Base-by-base conservation (phyloP, 1,139 yeast genomes). In the Pichia sp. region DNA sequence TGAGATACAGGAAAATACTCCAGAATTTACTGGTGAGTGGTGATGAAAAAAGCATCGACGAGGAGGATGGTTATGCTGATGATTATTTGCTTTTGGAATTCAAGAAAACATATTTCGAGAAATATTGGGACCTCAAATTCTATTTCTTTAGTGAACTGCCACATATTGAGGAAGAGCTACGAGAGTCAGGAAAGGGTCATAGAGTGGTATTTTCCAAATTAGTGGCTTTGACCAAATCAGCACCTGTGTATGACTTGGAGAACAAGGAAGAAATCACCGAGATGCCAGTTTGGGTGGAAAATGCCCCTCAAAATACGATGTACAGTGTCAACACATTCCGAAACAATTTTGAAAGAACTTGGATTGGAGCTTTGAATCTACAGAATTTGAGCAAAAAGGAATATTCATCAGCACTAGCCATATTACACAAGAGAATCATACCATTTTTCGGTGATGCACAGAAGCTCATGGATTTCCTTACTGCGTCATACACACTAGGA, bases 381-480 rank as follows among this genome's bases (percentile, higher is more conserved):
- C 72, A 74, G 56, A 76, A 79, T 33, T 43, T 65, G 20, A 33
- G 49, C 9, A 53, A 64, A 4, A 67, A 76, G 1, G 96, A 90
- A 68, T 86, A 87, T 70, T 89, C 88, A 69, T 74, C 85, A 0
- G 75, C 86, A 2, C 75, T 93, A 53, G 73, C 81, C 8, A 79
- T 91, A 6, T 69, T 93, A 62, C 97, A 93, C 71, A 90, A 89
- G 67, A 75, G 96, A 59, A 78, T 93, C 51, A 85, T 93, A 42
- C 97, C 98, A 46, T 80, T 78, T 65, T 80, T 91, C 79, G 77
- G 82, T 46, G 85, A 84, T 60, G 96, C 98, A 1, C 87, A 89
- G 51, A 77, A 81, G 59, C 74, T 93, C 52, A 90, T 93, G 97
- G 99, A 93, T 71, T 93, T 92, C 69, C 75, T 93, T 58, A 90